Evolutionary conservation across 345 rosid genomes (phyloP), one percentile per base, ranked within the genome.

Genomic region (Eucalyptus tenuipes): DNA sequence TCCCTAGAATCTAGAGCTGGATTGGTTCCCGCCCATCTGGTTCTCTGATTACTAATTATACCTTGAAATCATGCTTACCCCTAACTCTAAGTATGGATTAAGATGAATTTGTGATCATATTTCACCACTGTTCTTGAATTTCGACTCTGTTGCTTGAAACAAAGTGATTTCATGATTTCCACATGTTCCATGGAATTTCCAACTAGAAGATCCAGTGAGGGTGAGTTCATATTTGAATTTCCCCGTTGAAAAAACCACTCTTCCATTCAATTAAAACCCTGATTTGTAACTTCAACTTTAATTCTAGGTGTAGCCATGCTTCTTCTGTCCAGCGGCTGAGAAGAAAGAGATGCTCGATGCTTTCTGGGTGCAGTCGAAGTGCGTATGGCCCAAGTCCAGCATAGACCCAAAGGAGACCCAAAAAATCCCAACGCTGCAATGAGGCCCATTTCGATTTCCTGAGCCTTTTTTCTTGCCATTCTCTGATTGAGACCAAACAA

Each of bases 1-100:
- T 50, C 53, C 53, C 53, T 50, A 50, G 7, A 50, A 50, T 50
- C 22, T 50, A 50, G 53, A 50, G 22, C 0, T 1, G 1, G 22
- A 45, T 3, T 45, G 47, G 47, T 45, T 45, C 47, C 47, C 47
- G 9, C 47, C 11, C 2, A 0, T 50, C 0, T 50, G 2, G 53
- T 50, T 50, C 4, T 50, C 1, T 0, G 4, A 16, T 50, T 50
- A 20, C 20, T 16, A 50, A 50, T 50, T 50, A 20, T 16, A 16
- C 4, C 53, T 0, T 50, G 8, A 50, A 50, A 50, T 50, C 4
- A 50, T 50, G 0, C 20, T 0, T 50, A 50, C 20, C 20, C 53
- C 8, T 50, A 50, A 50, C 4, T 50, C 20, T 50, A 6, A 50
- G 8, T 50, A 16, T 50, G 53, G 6, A 55, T 2, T 55, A 27